phyloP scores from a whole-genome alignment of 169 alveolate genomes.

The Plasmodium coatneyi region DNA sequence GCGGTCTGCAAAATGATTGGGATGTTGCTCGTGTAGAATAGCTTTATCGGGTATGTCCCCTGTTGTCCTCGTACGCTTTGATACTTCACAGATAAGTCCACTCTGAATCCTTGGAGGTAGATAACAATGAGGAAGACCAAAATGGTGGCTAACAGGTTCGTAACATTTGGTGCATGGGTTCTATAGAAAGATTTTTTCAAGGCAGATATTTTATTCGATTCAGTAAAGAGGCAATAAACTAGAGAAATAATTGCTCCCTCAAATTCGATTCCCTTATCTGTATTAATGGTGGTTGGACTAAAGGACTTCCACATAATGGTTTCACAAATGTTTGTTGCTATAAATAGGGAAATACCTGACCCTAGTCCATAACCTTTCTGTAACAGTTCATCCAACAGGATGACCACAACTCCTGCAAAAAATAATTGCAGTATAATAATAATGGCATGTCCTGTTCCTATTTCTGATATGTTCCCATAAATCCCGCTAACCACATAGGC shows the following conservation, averaged over 20 bases:
- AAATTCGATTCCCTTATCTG: slow-evolving; percentile 98
- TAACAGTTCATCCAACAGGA: slow-evolving; percentile 98
- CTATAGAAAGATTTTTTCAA: slow-evolving; percentile 95
- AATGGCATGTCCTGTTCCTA: slow-evolving; percentile 98
- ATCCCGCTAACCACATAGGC: slow-evolving; percentile 98
- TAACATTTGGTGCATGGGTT: slow-evolving; percentile 98
- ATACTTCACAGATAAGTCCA: slow-evolving; percentile 95
- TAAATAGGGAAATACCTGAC: slow-evolving; percentile 99
- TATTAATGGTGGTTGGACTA: slow-evolving; percentile 98
- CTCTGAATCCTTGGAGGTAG: slow-evolving; percentile 99
- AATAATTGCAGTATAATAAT: slow-evolving; percentile 96
- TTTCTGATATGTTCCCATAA: slow-evolving; percentile 97
- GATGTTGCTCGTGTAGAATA: slow-evolving; percentile 99
- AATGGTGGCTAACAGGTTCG: slow-evolving; percentile 97
- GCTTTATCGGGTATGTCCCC: slow-evolving; percentile 99
- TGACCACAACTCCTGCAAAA: slow-evolving; percentile 99
- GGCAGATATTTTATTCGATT: slow-evolving; percentile 88
- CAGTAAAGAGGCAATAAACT: slow-evolving; percentile 97
- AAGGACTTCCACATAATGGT: slow-evolving; percentile 99
- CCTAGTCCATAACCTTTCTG: slow-evolving; percentile 99
- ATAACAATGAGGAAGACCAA: slow-evolving; percentile 97
- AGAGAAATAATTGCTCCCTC: slow-evolving; percentile 99
- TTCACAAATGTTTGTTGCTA: slow-evolving; percentile 99
- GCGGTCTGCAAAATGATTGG: slow-evolving; percentile 99
- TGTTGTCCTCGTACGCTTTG: slow-evolving; percentile 97